These are phyloP conservation scores for Geoglossum glabrum DNA, from an alignment of 495 filamentous ascomycete genomes.

Conservation along the genomic window DNA sequence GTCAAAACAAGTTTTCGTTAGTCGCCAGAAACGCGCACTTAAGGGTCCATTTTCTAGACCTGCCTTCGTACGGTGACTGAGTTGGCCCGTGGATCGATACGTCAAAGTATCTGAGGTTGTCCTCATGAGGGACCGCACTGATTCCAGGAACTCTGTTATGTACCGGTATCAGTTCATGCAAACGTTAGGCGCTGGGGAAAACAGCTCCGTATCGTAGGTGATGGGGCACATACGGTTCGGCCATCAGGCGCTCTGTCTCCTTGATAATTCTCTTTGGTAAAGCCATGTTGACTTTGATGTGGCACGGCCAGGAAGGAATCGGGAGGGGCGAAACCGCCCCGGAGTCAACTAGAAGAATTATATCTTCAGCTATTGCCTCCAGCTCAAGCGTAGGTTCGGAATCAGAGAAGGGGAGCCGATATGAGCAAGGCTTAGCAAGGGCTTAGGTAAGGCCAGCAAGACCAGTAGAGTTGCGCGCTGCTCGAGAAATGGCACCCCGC, in stretches of 20 bases:
- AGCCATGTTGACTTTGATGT: slow-evolving; percentile 1
- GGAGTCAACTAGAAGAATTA: not conserved
- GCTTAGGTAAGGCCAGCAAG: not conserved
- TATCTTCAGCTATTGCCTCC: not conserved
- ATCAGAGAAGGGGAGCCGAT: not conserved
- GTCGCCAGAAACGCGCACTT: not conserved
- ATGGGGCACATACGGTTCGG: slow-evolving; percentile 60
- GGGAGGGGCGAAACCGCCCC: not conserved
- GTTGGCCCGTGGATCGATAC: slow-evolving; percentile 90
- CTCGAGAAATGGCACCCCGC: not conserved
- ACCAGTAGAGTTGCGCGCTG: slow-evolving; percentile 5
- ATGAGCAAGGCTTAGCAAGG: not conserved
- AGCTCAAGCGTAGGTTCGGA: not conserved
- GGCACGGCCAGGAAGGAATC: not conserved
- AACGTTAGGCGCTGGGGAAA: not conserved
- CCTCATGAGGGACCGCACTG: slow-evolving; percentile 91
- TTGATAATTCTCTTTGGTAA: slow-evolving; percentile 93
- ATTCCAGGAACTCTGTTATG: slow-evolving; percentile 71
- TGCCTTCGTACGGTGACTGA: slow-evolving; percentile 85
- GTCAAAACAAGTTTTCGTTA: not conserved
- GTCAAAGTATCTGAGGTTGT: slow-evolving; percentile 96
- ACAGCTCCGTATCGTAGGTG: not conserved
- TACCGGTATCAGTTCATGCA: not conserved
- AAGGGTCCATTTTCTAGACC: not conserved
- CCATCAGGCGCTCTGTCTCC: slow-evolving; percentile 93